Conservation (phyloP, 2,329 filamentous ascomycete genomes). For the Sclerotinia minor region DNA sequence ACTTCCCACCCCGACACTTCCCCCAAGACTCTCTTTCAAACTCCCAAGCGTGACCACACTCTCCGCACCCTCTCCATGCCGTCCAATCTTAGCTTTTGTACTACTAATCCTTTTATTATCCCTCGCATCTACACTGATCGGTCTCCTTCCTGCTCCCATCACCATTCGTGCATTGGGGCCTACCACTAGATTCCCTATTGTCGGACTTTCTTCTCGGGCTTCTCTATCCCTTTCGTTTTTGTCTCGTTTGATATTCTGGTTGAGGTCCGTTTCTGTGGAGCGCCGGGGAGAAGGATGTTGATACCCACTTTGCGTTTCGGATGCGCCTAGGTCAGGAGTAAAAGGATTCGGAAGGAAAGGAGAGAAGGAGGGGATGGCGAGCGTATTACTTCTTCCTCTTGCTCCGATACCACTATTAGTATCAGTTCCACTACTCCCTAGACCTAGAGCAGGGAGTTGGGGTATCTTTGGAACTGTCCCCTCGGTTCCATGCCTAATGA, state of each 20-base stretch:
- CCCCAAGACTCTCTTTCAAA: background rate
- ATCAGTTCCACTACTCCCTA: background rate
- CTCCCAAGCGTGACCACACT: background rate
- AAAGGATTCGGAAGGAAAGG: background rate
- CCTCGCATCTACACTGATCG: constrained; percentile 35
- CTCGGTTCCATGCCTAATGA: constrained; percentile 13
- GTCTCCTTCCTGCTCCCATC: constrained; percentile 31
- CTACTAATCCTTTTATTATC: constrained; percentile 25
- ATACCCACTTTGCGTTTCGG: background rate
- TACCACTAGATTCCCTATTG: constrained; percentile 22
- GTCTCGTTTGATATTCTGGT: constrained; percentile 7
- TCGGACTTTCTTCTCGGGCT: constrained; percentile 10
- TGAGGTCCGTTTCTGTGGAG: constrained; percentile 28
- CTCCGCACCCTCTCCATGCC: constrained; percentile 22
- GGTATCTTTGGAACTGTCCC: background rate
- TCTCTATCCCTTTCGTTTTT: constrained; percentile 1
- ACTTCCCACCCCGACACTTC: background rate
- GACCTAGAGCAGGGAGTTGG: background rate
- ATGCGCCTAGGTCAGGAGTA: background rate
- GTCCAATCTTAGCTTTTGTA: constrained; percentile 28
- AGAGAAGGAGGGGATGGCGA: constrained; percentile 14
- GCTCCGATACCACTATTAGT: background rate
- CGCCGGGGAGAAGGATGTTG: constrained; percentile 12
- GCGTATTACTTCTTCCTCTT: background rate
- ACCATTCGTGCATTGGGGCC: constrained; percentile 30